These are phyloP conservation scores for Russula lepida DNA, from an alignment of 768 basidiomycete species.

Conservation along the genomic window DNA sequence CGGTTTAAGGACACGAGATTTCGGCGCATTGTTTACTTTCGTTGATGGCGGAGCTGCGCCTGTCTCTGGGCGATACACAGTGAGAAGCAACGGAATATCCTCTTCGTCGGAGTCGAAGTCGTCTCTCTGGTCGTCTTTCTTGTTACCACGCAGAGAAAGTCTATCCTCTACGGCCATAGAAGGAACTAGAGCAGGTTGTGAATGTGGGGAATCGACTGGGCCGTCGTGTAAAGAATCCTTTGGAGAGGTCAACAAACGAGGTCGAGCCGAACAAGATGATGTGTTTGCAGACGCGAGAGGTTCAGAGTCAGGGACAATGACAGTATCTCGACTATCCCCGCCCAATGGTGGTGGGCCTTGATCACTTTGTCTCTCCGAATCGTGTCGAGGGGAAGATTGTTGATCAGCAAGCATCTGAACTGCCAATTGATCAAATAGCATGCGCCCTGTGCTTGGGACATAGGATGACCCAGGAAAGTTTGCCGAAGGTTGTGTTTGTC, in stretches of 20 bases:
- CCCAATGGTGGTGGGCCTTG: neutral
- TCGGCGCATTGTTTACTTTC: conserved; percentile 20
- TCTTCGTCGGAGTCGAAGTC: conserved; percentile 31
- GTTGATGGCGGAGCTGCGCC: conserved; percentile 6
- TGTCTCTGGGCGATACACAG: conserved; percentile 8
- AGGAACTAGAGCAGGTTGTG: neutral
- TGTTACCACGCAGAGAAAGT: conserved; percentile 16
- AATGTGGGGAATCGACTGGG: neutral
- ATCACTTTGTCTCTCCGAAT: neutral
- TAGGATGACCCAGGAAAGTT: conserved; percentile 7
- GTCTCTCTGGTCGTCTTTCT: conserved; percentile 20
- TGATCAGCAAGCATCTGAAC: neutral
- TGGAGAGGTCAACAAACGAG: neutral
- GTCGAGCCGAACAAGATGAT: neutral
- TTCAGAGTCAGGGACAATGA: conserved; percentile 60
- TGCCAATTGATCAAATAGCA: conserved; percentile 4
- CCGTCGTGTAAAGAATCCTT: neutral
- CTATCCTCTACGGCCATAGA: neutral
- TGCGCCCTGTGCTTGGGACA: conserved; percentile 2
- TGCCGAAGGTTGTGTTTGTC: conserved; percentile 25
- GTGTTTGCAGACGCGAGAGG: conserved; percentile 33
- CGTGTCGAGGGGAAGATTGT: neutral
- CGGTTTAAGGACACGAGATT: conserved; percentile 9
- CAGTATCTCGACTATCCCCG: conserved; percentile 27
- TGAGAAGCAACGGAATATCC: conserved; percentile 38